A percentile compares a stretch with the other conserved stretches of the same genome.
Conservation (phyloP, 1,284 basidiomycete species). For the Afroboletus lepidellus region DNA sequence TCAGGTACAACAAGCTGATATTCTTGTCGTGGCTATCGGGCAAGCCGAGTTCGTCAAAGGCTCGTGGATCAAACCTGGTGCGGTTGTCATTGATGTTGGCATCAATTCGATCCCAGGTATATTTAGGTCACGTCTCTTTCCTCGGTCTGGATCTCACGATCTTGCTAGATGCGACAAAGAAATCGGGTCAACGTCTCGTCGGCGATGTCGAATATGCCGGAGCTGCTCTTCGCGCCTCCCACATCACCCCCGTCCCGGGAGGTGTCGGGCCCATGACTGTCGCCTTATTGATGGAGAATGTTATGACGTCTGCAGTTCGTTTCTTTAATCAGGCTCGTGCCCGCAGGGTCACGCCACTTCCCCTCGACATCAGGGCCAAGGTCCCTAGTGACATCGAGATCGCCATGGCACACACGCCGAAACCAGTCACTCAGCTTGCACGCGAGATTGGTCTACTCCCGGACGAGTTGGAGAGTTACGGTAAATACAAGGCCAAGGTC, state of each 20-base stretch:
- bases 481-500: conserved; percentile 97
- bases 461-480: conserved; percentile 92
- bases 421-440: conserved; percentile 83
- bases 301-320: conserved; percentile 81
- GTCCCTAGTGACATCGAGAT: conserved; percentile 98
- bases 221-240: conserved; percentile 75
- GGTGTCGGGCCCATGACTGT: conserved; percentile 99
- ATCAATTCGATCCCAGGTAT: conserved; percentile 93
- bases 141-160: neutral
- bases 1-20: conserved; percentile 84
- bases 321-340: conserved; percentile 68
- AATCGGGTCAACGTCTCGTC: conserved; percentile 93
- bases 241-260: conserved; percentile 97
- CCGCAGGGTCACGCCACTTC: conserved; percentile 76
- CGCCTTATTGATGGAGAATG: conserved; percentile 97
- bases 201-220: conserved; percentile 92
- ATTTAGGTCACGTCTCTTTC: conserved; percentile 10
- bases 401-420: conserved; percentile 92
- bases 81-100: conserved; percentile 94
- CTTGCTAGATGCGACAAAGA: conserved; percentile 77
- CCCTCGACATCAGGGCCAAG: conserved; percentile 75
- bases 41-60: conserved; percentile 89
- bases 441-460: conserved; percentile 86
- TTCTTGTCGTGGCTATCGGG: conserved; percentile 93
- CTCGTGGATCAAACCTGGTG: conserved; percentile 94